These are phyloP conservation scores for Hevea brasiliensis DNA, from an alignment of 345 rosid genomes.

Conservation along the genomic window DNA sequence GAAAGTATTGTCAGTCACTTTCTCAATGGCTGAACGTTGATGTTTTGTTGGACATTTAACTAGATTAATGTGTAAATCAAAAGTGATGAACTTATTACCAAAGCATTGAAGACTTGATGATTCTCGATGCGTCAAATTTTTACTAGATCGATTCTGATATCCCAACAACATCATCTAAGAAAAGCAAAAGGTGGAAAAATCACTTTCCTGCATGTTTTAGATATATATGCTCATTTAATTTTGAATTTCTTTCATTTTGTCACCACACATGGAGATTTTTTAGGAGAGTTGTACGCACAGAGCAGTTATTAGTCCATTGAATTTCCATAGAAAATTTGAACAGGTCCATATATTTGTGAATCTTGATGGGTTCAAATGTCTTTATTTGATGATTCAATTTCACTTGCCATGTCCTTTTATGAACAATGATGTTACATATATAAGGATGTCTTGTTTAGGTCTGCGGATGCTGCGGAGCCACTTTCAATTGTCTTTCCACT, in stretches of 20 bases:
- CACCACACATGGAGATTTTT: not conserved
- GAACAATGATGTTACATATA: not conserved
- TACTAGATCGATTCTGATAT: not conserved
- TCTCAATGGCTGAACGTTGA: not conserved
- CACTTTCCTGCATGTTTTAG: not conserved
- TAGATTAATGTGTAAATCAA: not conserved
- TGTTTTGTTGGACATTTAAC: not conserved
- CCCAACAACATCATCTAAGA: not conserved
- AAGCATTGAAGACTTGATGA: not conserved
- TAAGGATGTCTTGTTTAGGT: constrained; percentile 41
- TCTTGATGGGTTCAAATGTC: not conserved
- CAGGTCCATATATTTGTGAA: not conserved
- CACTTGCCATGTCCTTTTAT: constrained; percentile 2
- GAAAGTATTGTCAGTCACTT: not conserved
- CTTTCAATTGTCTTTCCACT: constrained; percentile 70
- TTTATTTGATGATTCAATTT: constrained; percentile 5
- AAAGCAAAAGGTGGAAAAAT: not conserved
- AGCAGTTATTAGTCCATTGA: too few species aligned
- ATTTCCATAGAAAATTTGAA: not conserved
- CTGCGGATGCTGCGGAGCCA: constrained; percentile 57
- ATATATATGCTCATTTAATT: too few species aligned
- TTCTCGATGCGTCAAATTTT: not conserved
- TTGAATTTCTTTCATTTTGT: not conserved
- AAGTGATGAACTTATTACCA: not conserved
- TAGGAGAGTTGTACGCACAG: not conserved